Evolutionary conservation across 2,329 filamentous ascomycete species (phyloP), one percentile per base, ranked within the genome.

Genomic region (Exophiala oligosperma): DNA sequence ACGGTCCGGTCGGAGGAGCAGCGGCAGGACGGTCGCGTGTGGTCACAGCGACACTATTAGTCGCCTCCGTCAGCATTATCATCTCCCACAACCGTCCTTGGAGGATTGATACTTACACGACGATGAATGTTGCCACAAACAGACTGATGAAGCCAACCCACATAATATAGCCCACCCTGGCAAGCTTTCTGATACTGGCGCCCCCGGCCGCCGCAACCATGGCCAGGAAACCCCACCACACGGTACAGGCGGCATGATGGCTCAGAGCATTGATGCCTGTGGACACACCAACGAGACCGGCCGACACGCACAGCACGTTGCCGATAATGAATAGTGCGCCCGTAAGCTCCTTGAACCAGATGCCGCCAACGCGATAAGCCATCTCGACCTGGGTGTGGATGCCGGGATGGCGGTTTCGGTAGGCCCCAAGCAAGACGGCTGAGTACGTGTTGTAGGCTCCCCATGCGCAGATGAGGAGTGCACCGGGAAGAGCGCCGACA

Each of bases 311-410:
- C 2, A 71, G 74, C 9, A 74, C 76, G 50, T 74, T 76, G 47
- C 71, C 65, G 38, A 73, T 75, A 70, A 59, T 78, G 59, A 66
- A 69, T 67, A 50, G 73, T 71, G 80, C 81, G 4, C 84, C 77
- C 78, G 7, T 81, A 63, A 62, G 79, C 71, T 1, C 68, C 64
- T 0, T 83, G 83, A 1, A 83, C 82, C 0, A 86, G 35, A 37
- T 14, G 35, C 35, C 35, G 14, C 35, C 35, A 14, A 37, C 77
- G 0, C 82, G 73, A 21, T 80, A 69, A 1, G 81, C 82, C 82
- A 86, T 86, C 57, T 86, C 82, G 23, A 79, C 76, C 41, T 82
- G 79, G 11, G 73, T 77, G 64, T 84, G 81, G 75, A 56, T 83
- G 77, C 21, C 69, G 68, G 57, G 78, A 77, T 17, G 17, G 17